Evolutionary conservation across 108 stramenopile genomes (phyloP), one percentile per base, ranked within the genome.

Genomic region (Aureococcus anophagefferens): DNA sequence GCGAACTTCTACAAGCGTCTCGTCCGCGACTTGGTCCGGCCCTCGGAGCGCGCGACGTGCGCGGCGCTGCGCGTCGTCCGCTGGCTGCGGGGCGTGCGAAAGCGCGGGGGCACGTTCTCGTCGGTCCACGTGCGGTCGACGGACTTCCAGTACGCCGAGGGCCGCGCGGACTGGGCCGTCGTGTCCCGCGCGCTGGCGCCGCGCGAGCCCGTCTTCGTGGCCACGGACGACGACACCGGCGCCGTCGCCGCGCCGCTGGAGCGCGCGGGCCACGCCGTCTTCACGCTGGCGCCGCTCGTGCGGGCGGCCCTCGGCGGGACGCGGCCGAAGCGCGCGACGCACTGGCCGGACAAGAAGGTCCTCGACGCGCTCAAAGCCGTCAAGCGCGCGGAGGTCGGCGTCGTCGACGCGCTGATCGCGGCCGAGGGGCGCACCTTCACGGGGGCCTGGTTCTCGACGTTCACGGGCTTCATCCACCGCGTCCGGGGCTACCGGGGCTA

Each of bases 401-500:
- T 92, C 90, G 72, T 92, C 5, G 92, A 93, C 80, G 90, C 90
- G 67, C 68, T 92, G 30, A 74, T 94, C 32, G 89, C 91, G 9
- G 85, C 85, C 33, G 70, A 83, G 68, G 91, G 90, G 59, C 40
- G 79, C 30, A 79, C 77, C 31, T 92, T 92, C 74, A 87, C 84
- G 51, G 93, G 93, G n/a, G 87, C 89, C 30, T 92, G 81, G 76
- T 86, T 83, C 62, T 88, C 86, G 13, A 91, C 90, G 7, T 87
- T 90, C 64, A 81, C 87, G 13, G 91, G 89, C 0, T 92, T 90
- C 73, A 89, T 94, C 68, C 92, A 87, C 67, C 80, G 93, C 29
- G 18, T 74, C 32, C 37, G 73, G 1, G 73, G 73, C 34, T 74
- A 74, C 33, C 32, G 32, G 11, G 73, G 73, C 29, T 51, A 46